Percentiles rank a stretch among this genome's conserved stretches.
phyloP scores from a whole-genome alignment of 257 asterid genomes.

The Nicotiana sylvestris region DNA sequence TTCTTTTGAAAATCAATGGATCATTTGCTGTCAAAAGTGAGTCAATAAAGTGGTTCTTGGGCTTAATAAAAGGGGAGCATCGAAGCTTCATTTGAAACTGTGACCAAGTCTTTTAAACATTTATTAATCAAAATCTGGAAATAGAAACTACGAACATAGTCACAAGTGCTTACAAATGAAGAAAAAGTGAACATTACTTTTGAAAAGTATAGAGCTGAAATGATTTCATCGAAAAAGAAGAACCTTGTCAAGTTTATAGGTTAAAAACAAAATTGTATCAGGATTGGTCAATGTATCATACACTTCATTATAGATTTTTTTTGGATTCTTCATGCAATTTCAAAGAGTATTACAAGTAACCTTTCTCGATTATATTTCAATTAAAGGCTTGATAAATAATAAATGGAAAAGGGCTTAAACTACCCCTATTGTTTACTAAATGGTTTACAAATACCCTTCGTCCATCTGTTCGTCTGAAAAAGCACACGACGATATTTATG shows the following conservation, averaged over 20 bases:
- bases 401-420: no score
- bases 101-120: neutral
- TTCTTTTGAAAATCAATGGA: neutral
- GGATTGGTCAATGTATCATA: neutral
- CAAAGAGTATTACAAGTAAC: neutral
- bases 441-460: no score
- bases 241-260: neutral
- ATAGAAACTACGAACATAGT: no score
- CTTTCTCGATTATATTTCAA: neutral
- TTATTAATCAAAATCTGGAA: neutral
- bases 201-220: no score
- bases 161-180: no score
- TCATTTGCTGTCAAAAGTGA: neutral
- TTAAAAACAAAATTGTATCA: neutral
- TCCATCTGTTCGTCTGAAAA: no score
- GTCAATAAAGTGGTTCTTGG: neutral
- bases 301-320: neutral
- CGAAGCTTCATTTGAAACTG: constrained; percentile 2
- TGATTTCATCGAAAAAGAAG: neutral
- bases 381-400: neutral
- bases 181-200: neutral
- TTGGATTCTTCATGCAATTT: neutral
- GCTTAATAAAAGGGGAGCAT: neutral
- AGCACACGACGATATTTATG: no score
- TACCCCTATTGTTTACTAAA: no score